Evolutionary conservation across 768 basidiomycete genomes (phyloP).

Genomic region (Leccinum variicolor): DNA sequence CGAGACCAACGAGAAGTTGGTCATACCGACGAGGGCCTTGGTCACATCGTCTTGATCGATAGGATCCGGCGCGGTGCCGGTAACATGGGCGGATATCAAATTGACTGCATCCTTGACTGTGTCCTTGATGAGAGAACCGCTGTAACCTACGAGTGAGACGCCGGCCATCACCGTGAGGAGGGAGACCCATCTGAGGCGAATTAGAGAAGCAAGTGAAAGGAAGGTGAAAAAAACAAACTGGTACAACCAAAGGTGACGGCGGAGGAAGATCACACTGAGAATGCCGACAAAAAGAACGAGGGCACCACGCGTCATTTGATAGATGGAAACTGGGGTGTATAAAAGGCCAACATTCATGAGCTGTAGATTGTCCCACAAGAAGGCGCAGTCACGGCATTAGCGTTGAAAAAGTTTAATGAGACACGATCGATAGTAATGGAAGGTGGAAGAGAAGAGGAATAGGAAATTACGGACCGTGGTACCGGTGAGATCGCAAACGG

Average conservation of each 20-base stretch:
- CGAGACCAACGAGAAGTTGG: slow-evolving; percentile 9
- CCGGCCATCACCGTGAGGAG: slow-evolving; percentile 86
- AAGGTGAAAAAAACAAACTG: slow-evolving; percentile 52
- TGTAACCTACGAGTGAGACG: slow-evolving; percentile 80
- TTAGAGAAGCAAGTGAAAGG: slow-evolving; percentile 2
- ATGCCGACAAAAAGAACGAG: slow-evolving; percentile 92
- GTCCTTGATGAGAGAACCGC: slow-evolving; percentile 85
- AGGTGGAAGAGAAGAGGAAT: slow-evolving; percentile 8
- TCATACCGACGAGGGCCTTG: slow-evolving; percentile 67
- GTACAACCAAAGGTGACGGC: slow-evolving; percentile 79
- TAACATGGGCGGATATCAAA: slow-evolving; percentile 9
- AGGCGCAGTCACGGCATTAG: slow-evolving; percentile 18
- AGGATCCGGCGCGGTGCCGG: slow-evolving; percentile 40
- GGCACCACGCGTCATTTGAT: slow-evolving; percentile 94
- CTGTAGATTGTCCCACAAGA: slow-evolving; percentile 26
- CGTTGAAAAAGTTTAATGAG: slow-evolving; percentile 4
- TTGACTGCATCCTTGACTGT: slow-evolving; percentile 47
- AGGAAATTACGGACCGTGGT: slow-evolving; percentile 64
- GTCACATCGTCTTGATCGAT: slow-evolving; percentile 60
- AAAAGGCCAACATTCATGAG: slow-evolving; percentile 96
- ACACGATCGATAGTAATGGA: slow-evolving; percentile 7
- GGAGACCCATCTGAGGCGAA: slow-evolving; percentile 71
- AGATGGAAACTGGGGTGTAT: slow-evolving; percentile 95
- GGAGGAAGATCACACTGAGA: slow-evolving; percentile 88
- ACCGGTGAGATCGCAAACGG: slow-evolving; percentile 84